These are phyloP conservation scores for Poa pratensis DNA, from an alignment of 176 grass and related monocot species.

Conservation along the genomic window DNA sequence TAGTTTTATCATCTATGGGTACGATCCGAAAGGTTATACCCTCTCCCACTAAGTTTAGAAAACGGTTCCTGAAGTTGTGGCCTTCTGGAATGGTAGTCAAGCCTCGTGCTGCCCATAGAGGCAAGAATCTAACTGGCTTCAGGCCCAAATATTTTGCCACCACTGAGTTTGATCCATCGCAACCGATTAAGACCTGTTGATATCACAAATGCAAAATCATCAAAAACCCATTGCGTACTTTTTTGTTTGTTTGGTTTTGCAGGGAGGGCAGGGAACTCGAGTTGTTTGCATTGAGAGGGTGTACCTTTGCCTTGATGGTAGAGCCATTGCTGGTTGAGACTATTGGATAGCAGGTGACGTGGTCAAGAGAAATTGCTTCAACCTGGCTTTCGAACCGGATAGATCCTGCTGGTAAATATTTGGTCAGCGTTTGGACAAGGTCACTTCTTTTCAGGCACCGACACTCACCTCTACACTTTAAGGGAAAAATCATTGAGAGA, in stretches of 20 bases:
- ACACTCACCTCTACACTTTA: background rate
- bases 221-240: too few species aligned
- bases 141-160: conserved; percentile 44
- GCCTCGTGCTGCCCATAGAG: background rate
- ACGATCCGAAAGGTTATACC: background rate
- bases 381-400: conserved; percentile 46
- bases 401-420: conserved; percentile 18
- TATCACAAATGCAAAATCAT: too few species aligned
- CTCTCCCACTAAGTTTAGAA: background rate
- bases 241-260: too few species aligned
- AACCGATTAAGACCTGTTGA: conserved; percentile 46
- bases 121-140: background rate
- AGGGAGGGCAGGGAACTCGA: too few species aligned
- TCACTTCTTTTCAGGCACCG: conserved; percentile 50
- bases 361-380: background rate
- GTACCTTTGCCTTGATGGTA: conserved; percentile 47
- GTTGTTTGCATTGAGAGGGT: too few species aligned
- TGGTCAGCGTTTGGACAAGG: conserved; percentile 46
- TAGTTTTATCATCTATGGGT: background rate
- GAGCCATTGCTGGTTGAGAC: conserved; percentile 22
- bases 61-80: background rate
- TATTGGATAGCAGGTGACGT: background rate
- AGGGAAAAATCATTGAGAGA: background rate
- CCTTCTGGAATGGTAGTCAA: background rate
- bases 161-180: conserved; percentile 56